Evolutionary conservation across 768 basidiomycete genomes (phyloP), one percentile per base, ranked within the genome.

Genomic region (Suillus tomentosus): DNA sequence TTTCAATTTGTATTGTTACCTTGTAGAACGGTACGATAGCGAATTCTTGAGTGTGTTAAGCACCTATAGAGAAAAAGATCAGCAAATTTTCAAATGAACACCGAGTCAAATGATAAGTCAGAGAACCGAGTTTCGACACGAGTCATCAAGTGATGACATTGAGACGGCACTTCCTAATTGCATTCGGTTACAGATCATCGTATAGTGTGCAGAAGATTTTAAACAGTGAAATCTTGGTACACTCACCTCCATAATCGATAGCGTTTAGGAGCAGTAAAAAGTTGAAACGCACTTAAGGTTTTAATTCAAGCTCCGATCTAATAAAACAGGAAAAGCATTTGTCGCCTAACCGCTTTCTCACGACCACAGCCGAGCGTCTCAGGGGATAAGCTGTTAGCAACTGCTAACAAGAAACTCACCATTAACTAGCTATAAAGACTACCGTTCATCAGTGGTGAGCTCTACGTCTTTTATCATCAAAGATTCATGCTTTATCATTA

Each of bases 161-260:
- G 51, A 70, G 74, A 76, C 74, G 74, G 74, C 74, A 76, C 74
- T 76, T 76, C 74, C 74, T 76, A 76, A 74, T 74, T 69, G 74
- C 69, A 67, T 73, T 73, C 74, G 74, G 74, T 73, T 66, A 31
- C 67, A 68, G 71, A 54, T 76, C 74, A 76, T 76, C 74, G 36
- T 65, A 39, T 36, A 58, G 34, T 40, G 27, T 34, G 51, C 60
- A 58, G 24, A 0, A 14, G n/a, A 62, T 13, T 7, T 22, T 53
- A 47, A 36, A 34, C n/a, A 15, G 9, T 40, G 17, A 48, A 14
- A 27, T 48, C 36, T 8, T 14, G 10, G n/a, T 24, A 24, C 8
- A 56, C 74, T 74, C 64, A 75, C 74, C 71, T 61, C 9, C 2
- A 27, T 24, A n/a, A 54, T 54, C 19, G 53, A n/a, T 54, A 31